These are phyloP conservation scores for Camelina hispida DNA, from an alignment of 345 rosid genomes.

Conservation along the genomic window DNA sequence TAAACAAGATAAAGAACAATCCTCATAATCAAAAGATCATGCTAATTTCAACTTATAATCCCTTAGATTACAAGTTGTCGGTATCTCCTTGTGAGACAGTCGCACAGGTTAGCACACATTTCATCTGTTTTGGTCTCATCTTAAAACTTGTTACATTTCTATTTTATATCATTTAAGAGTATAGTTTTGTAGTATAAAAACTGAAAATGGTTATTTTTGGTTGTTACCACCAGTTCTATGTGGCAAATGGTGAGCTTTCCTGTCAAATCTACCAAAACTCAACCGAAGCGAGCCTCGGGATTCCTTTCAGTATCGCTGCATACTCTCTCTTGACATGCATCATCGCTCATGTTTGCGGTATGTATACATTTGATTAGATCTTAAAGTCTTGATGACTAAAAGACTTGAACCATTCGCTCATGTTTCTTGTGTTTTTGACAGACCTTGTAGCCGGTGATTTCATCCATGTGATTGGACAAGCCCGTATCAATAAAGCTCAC, in stretches of 20 bases:
- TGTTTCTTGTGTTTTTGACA: constrained; percentile 40
- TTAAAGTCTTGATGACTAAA: not conserved
- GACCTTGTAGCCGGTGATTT: constrained; percentile 87
- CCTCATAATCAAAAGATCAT: constrained; percentile 74
- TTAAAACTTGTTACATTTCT: constrained; percentile 7
- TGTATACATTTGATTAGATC: constrained; percentile 17
- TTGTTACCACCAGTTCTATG: constrained; percentile 68
- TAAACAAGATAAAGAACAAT: constrained; percentile 76
- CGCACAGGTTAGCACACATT: constrained; percentile 60
- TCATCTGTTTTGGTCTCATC: not conserved
- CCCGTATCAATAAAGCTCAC: constrained; percentile 65
- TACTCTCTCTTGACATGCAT: constrained; percentile 87
- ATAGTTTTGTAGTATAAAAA: not conserved
- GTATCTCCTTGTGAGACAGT: constrained; percentile 85
- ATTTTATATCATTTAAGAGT: not conserved
- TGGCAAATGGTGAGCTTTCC: constrained; percentile 84
- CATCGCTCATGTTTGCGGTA: constrained; percentile 93
- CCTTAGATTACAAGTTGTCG: constrained; percentile 69
- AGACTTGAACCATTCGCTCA: not conserved
- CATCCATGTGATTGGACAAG: constrained; percentile 72
- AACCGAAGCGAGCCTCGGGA: constrained; percentile 80
- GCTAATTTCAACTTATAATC: constrained; percentile 74
- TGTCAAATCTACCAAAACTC: constrained; percentile 94
- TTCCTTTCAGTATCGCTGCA: constrained; percentile 84
- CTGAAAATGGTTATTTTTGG: constrained; percentile 11